Percentiles rank a stretch among this genome's conserved stretches.
These are phyloP conservation scores for Chaetomidium leptoderma DNA, from an alignment of 495 filamentous ascomycete species.

Conservation along the genomic window DNA sequence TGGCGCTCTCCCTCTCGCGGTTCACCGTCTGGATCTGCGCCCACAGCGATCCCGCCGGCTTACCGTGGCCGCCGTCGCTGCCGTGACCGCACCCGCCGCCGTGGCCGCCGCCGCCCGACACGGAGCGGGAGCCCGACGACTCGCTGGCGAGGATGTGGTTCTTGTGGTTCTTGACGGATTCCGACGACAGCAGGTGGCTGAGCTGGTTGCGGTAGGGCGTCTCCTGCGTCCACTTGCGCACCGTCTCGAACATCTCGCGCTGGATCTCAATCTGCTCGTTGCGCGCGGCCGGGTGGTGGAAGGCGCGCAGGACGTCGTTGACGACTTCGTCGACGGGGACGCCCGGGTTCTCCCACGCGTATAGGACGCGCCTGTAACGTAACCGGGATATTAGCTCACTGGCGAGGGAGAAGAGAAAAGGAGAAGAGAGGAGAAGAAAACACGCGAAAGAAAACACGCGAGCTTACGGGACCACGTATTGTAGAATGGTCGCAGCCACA, in stretches of 20 bases:
- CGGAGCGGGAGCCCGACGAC: slow-evolving; percentile 10
- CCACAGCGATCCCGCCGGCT: slow-evolving; percentile 49
- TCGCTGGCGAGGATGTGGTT: slow-evolving; percentile 56
- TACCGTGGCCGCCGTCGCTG: slow-evolving; percentile 46
- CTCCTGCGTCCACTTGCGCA: slow-evolving; percentile 69
- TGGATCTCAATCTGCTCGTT: slow-evolving; percentile 72
- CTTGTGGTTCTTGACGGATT: slow-evolving; percentile 72
- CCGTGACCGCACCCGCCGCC: slow-evolving; percentile 30
- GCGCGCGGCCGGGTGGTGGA: slow-evolving; percentile 84
- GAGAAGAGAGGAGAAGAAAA: neutral
- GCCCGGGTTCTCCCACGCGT: slow-evolving; percentile 82
- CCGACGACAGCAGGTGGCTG: slow-evolving; percentile 65
- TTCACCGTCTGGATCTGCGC: slow-evolving; percentile 37
- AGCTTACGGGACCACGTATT: slow-evolving; percentile 71
- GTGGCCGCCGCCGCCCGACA: slow-evolving; percentile 41
- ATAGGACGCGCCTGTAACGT: slow-evolving; percentile 67
- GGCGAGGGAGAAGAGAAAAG: slow-evolving; percentile 4
- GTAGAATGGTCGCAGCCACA: slow-evolving; percentile 70
- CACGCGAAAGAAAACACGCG: too few relatives aligned
- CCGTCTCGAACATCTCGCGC: slow-evolving; percentile 76
- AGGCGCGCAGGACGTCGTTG: slow-evolving; percentile 67
- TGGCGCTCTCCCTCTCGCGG: neutral
- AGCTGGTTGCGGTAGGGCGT: slow-evolving; percentile 61
- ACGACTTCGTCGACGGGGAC: slow-evolving; percentile 75
- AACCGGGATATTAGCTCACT: too few relatives aligned